Base-by-base conservation (phyloP, 2,329 filamentous ascomycete species). In the Mycosphaerella sp. region DNA sequence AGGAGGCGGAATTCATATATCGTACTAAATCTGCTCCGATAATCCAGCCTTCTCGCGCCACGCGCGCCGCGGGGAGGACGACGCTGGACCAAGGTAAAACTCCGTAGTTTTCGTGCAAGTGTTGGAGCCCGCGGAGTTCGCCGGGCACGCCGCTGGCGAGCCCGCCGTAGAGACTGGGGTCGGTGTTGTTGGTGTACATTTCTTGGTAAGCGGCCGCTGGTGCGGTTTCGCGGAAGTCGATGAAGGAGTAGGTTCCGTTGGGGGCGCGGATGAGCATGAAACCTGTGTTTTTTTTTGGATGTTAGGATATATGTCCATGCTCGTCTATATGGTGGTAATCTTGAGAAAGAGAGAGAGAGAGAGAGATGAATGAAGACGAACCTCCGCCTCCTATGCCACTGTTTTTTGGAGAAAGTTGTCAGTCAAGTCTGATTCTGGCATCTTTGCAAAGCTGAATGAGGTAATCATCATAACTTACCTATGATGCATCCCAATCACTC, bases 151-250 rank as follows among this genome's bases (percentile, higher is more conserved):
- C 86, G 31, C 80, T 81, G 42, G 59, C 63, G 23, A 66, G 57
- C 9, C 67, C 66, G 6, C 58, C 59, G 29, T 75, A 76, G 1
- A 92, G 74, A 51, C 87, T 90, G 1, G 79, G 82, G 1, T 77
- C 70, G 1, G 79, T 75, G 59, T 93, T 85, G 51, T 83, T 82
- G 54, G 81, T 78, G 69, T 86, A 97, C 92, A 97, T 97, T 64
- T 95, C 82, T 70, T 90, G 78, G 60, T 79, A 84, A 0, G 90
- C 87, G 0, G 88, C 87, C 0, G 85, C 86, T 0, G 92, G 92
- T 0, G 92, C 92, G 0, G 86, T 83, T 70, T 97, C 92, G 45
- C 92, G 80, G 67, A 95, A 97, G 71, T 97, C 92, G 62, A 97
- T 83, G 55, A 85, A 84, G 66, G 95, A 89, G 67, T 91, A 95